Percentiles rank a stretch among this genome's conserved stretches.
Conservation (phyloP, 345 rosid species). For the Balakata baccata region DNA sequence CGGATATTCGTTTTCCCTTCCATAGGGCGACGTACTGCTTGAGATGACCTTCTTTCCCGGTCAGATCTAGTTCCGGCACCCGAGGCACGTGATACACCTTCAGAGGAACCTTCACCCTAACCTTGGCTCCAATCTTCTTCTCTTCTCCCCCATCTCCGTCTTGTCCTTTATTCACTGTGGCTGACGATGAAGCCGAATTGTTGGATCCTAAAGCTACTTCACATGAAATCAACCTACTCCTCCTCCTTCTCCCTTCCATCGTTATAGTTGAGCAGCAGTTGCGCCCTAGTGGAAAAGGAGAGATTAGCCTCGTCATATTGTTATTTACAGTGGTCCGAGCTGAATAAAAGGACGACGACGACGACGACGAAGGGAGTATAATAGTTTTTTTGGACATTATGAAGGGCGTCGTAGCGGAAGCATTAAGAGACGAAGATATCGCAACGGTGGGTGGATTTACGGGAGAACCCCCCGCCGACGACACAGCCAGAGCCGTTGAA, state of each 20-base stretch:
- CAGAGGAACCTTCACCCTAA: constrained; percentile 72
- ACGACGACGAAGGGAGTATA: not conserved
- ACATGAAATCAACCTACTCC: constrained; percentile 6
- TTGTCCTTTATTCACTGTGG: not conserved
- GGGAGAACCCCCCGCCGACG: constrained; percentile 14
- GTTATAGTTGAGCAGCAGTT: not conserved
- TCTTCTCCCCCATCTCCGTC: constrained; percentile 24
- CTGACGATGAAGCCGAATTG: constrained; percentile 3
- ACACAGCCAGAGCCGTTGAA: constrained; percentile 4
- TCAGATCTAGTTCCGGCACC: constrained; percentile 67
- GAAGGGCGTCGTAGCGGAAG: not conserved
- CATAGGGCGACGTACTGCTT: constrained; percentile 67
- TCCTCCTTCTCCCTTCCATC: not conserved
- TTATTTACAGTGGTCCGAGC: not conserved
- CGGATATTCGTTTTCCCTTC: constrained; percentile 79
- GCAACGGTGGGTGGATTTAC: not conserved
- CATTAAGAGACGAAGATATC: not conserved
- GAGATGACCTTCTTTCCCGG: constrained; percentile 70
- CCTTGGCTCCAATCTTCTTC: constrained; percentile 56
- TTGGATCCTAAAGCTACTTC: constrained; percentile 7
- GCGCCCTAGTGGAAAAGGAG: not conserved
- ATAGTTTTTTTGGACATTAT: not conserved
- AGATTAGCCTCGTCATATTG: not conserved
- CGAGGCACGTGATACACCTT: constrained; percentile 85
- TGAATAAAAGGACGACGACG: not conserved